Conservation (phyloP, 176 grass and related monocot genomes). For the Echinochloa phyllopogon region DNA sequence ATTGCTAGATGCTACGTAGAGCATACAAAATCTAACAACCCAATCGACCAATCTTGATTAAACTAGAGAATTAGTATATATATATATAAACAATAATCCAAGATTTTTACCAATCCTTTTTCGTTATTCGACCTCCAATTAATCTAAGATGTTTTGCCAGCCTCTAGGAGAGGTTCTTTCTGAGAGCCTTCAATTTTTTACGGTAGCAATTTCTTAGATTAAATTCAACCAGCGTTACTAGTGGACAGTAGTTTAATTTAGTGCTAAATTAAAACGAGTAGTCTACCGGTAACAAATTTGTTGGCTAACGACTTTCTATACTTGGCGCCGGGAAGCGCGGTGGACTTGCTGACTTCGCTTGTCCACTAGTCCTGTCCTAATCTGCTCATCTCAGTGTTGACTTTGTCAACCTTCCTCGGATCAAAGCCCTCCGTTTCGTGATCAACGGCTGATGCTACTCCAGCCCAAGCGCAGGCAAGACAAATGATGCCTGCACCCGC, state of each 20-base stretch:
- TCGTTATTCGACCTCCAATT: too few species aligned
- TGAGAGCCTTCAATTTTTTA: too few species aligned
- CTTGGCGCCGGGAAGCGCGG: conserved; percentile 20
- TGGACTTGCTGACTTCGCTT: not conserved
- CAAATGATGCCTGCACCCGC: not conserved
- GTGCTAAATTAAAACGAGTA: not conserved
- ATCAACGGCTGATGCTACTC: not conserved
- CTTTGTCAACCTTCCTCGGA: not conserved
- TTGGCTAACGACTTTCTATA: not conserved
- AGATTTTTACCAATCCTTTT: not conserved
- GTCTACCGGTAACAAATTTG: not conserved
- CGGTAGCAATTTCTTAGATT: not conserved
- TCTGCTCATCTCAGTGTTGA: conserved; percentile 18
- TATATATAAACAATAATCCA: not conserved
- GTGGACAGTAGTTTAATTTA: not conserved
- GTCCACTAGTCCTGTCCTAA: not conserved
- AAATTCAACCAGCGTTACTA: not conserved
- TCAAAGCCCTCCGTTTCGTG: not conserved
- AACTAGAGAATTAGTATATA: not conserved
- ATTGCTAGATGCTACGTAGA: not conserved
- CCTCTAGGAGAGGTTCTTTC: not conserved
- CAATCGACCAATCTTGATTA: not conserved
- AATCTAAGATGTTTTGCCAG: not conserved
- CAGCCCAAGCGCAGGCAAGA: not conserved
- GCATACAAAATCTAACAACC: not conserved